Evolutionary conservation across 2,329 filamentous ascomycete species (phyloP), one percentile per base, ranked within the genome.

Genomic region (Paecilomyces formosus): DNA sequence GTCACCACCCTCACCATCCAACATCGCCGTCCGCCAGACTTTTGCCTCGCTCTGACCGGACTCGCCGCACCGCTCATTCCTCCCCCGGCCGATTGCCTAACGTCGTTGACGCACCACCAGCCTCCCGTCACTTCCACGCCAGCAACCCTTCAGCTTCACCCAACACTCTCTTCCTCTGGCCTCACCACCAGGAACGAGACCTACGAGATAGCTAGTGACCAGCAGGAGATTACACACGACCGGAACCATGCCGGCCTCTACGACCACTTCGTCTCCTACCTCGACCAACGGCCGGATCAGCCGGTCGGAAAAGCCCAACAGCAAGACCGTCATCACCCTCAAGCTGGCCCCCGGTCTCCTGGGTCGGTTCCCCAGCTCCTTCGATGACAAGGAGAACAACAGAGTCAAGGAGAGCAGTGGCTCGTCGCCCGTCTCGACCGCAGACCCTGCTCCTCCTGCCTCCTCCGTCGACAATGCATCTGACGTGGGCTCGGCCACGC

Each of bases 391-490:
- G 53, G 60, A 57, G 31, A 61, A 60, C 52, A 63, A 53, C 58
- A 58, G 58, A 55, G 63, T 61, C 39, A 72, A 73, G 60, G 58
- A 60, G 49, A 64, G 66, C 30, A 68, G 72, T 49, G 66, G 68
- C 9, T 68, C 72, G 39, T 75, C 76, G 11, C 72, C 74, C 15
- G 69, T 75, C 13, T 71, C 71, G 18, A 65, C 70, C 13, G 70
- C 71, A 33, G 70, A 72, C 35, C 66, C 68, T n/a, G 61, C 64
- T 0, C 63, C 68, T 39, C 72, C 74, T 49, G 65, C 70, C 12
- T 72, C 74, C 5, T 76, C 74, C 6, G 69, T 72, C 33, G 76
- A 77, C 63, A 73, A 73, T 63, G 74, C 68, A 21, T 76, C 74
- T 30, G 74, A 77, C 62, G 68, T 68, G 53, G 70, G 65, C 35